Evolutionary conservation across 495 filamentous ascomycete species (phyloP), one percentile per base, ranked within the genome.

Genomic region (Tricharina praecox): DNA sequence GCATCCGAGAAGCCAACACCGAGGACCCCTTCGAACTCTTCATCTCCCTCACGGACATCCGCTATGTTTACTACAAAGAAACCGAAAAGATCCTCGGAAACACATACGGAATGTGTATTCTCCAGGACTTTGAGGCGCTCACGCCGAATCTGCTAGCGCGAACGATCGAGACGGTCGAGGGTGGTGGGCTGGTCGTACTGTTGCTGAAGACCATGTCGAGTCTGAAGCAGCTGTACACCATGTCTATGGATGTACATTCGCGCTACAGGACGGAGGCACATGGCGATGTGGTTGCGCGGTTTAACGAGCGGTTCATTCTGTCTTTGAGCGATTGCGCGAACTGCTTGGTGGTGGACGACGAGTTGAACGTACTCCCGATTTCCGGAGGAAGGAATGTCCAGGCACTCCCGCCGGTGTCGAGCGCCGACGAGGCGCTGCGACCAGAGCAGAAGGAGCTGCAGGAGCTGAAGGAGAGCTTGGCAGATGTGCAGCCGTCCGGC

Each of bases 1-100:
- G 92, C 16, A 86, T 86, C 47, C 73, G 90, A 51, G 92, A 99
- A 63, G 75, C 82, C n/a, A 94, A 99, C 63, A 76, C 79, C 37
- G 86, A 95, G 58, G 92, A 96, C 58, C 82, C 92, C 0, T 99
- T 99, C 67, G 92, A 99, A 68, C 72, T 96, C 51, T 99, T 99
- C 67, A 80, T 99, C 61, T 86, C 84, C 16, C 76, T 94, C 47
- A 82, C 94, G 64, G 85, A 94, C 61, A 93, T 99, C 56, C 83
- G 92, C 54, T 99, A 96, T 75, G 83, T 88, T 32, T 99, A 93
- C 72, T 99, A 99, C 70, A 99, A 99, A 66, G 92, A 99, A 66
- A 96, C 92, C n/a, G 92, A 99, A 50, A 94, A 93, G 69, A 96
- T 99, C 60, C 65, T 99, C 32, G 92, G 92, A 53, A 94, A 96